Percentiles rank a stretch among this genome's conserved stretches.
Conservation (phyloP, 805 yeast genomes). For the Ogataea paraovalis region DNA sequence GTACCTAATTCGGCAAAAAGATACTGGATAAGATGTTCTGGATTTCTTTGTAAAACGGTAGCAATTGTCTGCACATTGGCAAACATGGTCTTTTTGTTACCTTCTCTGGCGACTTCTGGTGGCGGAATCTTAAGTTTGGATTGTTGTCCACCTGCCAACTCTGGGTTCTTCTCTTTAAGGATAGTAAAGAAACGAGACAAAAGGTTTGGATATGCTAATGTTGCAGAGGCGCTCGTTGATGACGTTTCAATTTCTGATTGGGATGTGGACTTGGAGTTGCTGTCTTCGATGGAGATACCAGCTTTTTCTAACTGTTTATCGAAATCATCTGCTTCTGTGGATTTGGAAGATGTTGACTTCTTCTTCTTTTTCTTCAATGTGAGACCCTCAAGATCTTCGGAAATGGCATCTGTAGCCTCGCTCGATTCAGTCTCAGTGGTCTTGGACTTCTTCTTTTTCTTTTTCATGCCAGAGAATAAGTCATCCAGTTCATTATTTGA, state of each 20-base stretch:
- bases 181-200: conserved; percentile 82
- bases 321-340: conserved; percentile 67
- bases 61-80: conserved; percentile 95
- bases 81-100: conserved; percentile 92
- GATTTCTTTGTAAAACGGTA: conserved; percentile 90
- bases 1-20: conserved; percentile 99
- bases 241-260: background rate
- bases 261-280: conserved; percentile 6
- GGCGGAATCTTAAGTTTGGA: conserved; percentile 97
- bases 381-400: conserved; percentile 65
- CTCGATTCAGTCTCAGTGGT: conserved; percentile 33
- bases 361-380: conserved; percentile 72
- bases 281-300: conserved; percentile 60
- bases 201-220: conserved; percentile 66
- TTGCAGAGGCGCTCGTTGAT: conserved; percentile 24
- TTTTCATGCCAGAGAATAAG: conserved; percentile 75
- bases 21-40: conserved; percentile 95
- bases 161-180: conserved; percentile 92
- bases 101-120: conserved; percentile 95
- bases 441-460: conserved; percentile 77
- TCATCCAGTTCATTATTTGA: conserved; percentile 45
- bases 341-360: conserved; percentile 63
- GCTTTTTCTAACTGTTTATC: conserved; percentile 89
- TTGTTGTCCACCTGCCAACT: conserved; percentile 93
- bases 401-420: conserved; percentile 36